Evolutionary conservation across 805 yeast species (phyloP), one percentile per base, ranked within the genome.

Genomic region (Barnettozyma salicaria): DNA sequence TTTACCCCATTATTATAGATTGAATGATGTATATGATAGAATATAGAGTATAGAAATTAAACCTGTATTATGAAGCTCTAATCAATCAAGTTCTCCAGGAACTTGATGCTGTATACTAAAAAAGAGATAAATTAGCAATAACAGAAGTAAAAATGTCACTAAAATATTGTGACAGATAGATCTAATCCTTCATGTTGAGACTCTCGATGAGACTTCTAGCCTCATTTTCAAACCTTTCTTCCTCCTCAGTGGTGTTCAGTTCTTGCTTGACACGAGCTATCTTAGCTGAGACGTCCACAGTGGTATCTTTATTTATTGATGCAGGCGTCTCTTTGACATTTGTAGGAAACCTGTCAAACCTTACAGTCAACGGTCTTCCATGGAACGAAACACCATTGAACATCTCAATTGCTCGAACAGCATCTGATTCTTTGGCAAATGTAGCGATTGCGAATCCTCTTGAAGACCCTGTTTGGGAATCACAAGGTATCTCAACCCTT

Each of bases 391-490:
- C 48, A 10, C 73, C 74, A 50, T 80, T 72, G 47, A 78, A 74
- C 27, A 53, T 39, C 19, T 62, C 58, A 30, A 80, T 77, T 12
- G 78, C 65, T 27, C 60, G 60, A 4, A 60, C 60, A 4, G 82
- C 74, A 24, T 72, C 73, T 7, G 56, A 63, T 22, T 61, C 65
- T 26, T 65, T 55, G 1, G 63, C 63, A 18, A 76, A 77, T 4
- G 70, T 64, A 2, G 76, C 83, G 32, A 80, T 69, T 1, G 86
- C 87, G 61, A 76, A 80, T 2, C 88, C 87, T 48, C 76, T 70
- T 9, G 52, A 44, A 22, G 65, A 53, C 2, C 75, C 74, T 30
- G 60, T 61, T 4, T 41, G 47, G n/a, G n/a, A n/a, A 31, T 55
- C 50, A n/a, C 29, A 23, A 4, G 68, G 65, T 16, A 67, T 62